A percentile compares a stretch with the other conserved stretches of the same genome.
Conservation (phyloP, 345 rosid genomes). For the Citrus trifoliata region DNA sequence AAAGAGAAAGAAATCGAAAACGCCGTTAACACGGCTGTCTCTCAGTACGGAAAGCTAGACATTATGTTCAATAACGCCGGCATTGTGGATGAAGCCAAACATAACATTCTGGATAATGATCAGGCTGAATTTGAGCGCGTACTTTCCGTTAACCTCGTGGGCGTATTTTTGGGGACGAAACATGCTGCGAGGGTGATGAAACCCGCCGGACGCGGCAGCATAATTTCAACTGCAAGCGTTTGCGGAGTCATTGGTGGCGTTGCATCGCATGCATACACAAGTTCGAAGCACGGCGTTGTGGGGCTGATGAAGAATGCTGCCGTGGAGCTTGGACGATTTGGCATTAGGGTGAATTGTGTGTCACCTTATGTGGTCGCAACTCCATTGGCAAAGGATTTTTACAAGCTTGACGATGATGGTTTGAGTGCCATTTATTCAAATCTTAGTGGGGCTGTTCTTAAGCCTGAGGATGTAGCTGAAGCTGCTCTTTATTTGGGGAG, state of each 20-base stretch:
- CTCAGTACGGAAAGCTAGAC: constrained; percentile 28
- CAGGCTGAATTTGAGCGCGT: constrained; percentile 17
- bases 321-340: constrained; percentile 13
- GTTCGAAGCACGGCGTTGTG: not conserved
- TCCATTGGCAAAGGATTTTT: not conserved
- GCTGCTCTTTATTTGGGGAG: constrained; percentile 16
- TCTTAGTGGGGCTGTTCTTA: not conserved
- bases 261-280: constrained; percentile 4
- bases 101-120: not conserved
- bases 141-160: constrained; percentile 9
- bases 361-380: constrained; percentile 11
- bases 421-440: not conserved
- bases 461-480: constrained; percentile 9
- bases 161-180: constrained; percentile 28
- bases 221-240: constrained; percentile 8
- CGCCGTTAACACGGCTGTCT: constrained; percentile 10
- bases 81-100: not conserved
- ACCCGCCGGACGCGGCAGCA: constrained; percentile 18
- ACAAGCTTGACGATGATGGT: not conserved
- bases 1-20: constrained; percentile 5
- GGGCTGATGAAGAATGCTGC: constrained; percentile 14
- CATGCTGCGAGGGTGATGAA: constrained; percentile 34
- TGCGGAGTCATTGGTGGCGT: not conserved
- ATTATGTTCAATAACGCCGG: constrained; percentile 38
- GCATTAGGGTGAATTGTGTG: constrained; percentile 21